Evolutionary conservation across 768 basidiomycete species (phyloP), one percentile per base, ranked within the genome.

Genomic region (Atractiella rhizophila): DNA sequence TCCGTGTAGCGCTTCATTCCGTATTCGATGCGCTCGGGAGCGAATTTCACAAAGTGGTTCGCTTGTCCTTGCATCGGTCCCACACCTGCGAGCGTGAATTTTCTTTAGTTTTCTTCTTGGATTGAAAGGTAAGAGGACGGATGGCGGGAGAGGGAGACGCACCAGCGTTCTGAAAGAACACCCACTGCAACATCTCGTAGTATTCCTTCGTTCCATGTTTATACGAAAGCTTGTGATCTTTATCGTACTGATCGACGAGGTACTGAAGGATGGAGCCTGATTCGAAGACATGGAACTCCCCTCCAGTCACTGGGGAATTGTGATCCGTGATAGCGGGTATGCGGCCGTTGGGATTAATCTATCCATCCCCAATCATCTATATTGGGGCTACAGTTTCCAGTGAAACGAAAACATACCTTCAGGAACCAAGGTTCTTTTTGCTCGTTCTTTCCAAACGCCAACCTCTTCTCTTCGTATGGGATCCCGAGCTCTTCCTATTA

Each of bases 41-140:
- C 72, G 48, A 51, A 66, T 13, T 57, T 56, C 39, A 59, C 63
- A 62, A 81, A 83, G 60, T 79, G 75, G 56, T 71, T 68, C n/a
- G 74, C 73, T 70, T 50, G 37, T 16, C 77, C 76, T 63, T 82
- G 77, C 76, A 81, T 83, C n/a, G 80, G 78, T 21, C 77, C 78
- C 19, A 60, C 48, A n/a, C 35, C 41, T 39, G 60, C 57, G 30
- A 57, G 56, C 6, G 72, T 67, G n/a, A n/a, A n/a, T n/a, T n/a
- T n/a, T n/a, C n/a, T n/a, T n/a, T n/a, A n/a, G n/a, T n/a, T n/a
- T n/a, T n/a, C n/a, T n/a, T n/a, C n/a, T n/a, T n/a, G n/a, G n/a
- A n/a, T n/a, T n/a, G n/a, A n/a, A n/a, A n/a, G n/a, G n/a, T n/a
- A n/a, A n/a, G n/a, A n/a, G n/a, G n/a, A n/a, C n/a, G n/a, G n/a